Evolutionary conservation across 2,329 filamentous ascomycete genomes (phyloP).

Genomic region (Paraphaeosphaeria sporulosa): DNA sequence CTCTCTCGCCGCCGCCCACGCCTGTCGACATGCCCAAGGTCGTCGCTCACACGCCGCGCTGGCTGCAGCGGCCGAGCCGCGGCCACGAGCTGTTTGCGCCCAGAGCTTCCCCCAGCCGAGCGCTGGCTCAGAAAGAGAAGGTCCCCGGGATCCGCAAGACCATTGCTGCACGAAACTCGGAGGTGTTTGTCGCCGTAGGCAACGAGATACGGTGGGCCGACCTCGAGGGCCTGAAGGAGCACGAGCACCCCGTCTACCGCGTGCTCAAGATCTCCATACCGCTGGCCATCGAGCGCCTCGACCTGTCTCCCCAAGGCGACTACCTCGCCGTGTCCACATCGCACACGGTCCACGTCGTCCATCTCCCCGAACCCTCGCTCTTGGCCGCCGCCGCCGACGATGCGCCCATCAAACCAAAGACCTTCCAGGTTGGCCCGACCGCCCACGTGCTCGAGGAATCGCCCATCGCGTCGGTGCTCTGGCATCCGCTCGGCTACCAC

Average conservation of each 20-base stretch:
- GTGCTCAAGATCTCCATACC: conserved; percentile 78
- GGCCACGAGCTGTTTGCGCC: conserved; percentile 80
- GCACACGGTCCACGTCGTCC: conserved; percentile 85
- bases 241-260: conserved; percentile 36
- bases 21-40: conserved; percentile 78
- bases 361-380: conserved; percentile 82
- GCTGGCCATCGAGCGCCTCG: conserved; percentile 82
- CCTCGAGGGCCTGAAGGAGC: conserved; percentile 77
- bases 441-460: conserved; percentile 88
- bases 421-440: conserved; percentile 90
- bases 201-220: conserved; percentile 94
- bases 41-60: conserved; percentile 83
- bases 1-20: background rate
- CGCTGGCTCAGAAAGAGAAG: conserved; percentile 33
- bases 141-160: conserved; percentile 61
- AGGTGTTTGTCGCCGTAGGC: conserved; percentile 87
- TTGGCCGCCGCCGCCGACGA: conserved; percentile 73
- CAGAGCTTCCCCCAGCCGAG: conserved; percentile 49
- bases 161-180: conserved; percentile 81
- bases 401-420: conserved; percentile 78
- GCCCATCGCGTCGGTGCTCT: conserved; percentile 80
- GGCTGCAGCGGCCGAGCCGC: conserved; percentile 80
- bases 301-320: conserved; percentile 81
- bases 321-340: conserved; percentile 86
- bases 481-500: conserved; percentile 89